Evolutionary conservation across 176 grass and related monocot genomes (phyloP), one percentile per base, ranked within the genome.

Genomic region (Aegilops umbellulata): DNA sequence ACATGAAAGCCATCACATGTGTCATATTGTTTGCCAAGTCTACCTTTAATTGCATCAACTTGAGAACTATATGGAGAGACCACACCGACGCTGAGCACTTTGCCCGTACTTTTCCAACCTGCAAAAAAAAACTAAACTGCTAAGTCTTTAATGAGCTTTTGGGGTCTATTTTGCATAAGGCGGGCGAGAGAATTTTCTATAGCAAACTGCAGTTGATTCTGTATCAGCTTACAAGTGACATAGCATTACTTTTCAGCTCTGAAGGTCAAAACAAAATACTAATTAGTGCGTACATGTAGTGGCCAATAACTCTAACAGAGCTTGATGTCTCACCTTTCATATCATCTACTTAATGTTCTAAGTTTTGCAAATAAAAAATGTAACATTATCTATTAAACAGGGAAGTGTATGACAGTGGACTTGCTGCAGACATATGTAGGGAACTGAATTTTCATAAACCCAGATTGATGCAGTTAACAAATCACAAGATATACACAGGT

Each of bases 51-150:
- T 76, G 82, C 42, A 29, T 76, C 78, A 62, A 97, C 80, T 80
- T 97, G 95, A 23, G 91, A 85, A 76, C 36, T 65, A 80, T 92
- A 97, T 10, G 95, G 95, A 80, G 95, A 97, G 13, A 95, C 80
- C 10, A 97, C 74, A 17, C 95, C 95, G 3, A 93, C 30, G 22
- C 89, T 87, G 72, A 95, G 75, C 71, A 42, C 25, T 88, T 91
- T 47, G n/a, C 60, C 19, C 9, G 35, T 90, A 60, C 8, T 77
- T 24, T 85, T 83, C 85, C 87, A 88, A 67, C 61, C 94, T 97
- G 89, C 85, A 83, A 19, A 42, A 25, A 13, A 13, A 66, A 60
- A 46, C 82, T 14, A 30, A 79, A 46, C 17, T 27, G 19, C 22
- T 57, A 77, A 80, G 24, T 38, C 35, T 36, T 38, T 60, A 72